phyloP scores from a whole-genome alignment of 1,139 yeast genomes.

The Waltiozyma sp. region DNA sequence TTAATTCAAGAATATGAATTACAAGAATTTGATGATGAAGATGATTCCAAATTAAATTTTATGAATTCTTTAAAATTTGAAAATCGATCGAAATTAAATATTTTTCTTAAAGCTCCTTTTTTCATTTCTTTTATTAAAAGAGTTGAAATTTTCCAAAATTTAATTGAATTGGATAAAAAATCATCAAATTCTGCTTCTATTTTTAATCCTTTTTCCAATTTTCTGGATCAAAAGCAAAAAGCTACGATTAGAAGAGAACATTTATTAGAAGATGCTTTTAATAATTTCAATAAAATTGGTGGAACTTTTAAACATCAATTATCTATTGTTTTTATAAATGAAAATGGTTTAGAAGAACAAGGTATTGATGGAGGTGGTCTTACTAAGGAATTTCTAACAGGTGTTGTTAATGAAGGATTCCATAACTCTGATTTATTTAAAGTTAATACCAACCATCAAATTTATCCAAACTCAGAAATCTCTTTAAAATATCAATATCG shows the following conservation, averaged over 20 bases:
- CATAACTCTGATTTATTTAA: slow-evolving; percentile 31
- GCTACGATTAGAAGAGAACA: slow-evolving; percentile 61
- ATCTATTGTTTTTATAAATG: slow-evolving; percentile 56
- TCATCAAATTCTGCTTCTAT: slow-evolving; percentile 6
- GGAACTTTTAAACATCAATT: slow-evolving; percentile 46
- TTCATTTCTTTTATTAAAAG: slow-evolving; percentile 67
- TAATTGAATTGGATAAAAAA: slow-evolving; percentile 43
- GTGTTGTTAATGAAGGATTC: slow-evolving; percentile 64
- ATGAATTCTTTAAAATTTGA: slow-evolving; percentile 6
- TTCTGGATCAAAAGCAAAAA: slow-evolving; percentile 19
- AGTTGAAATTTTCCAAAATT: slow-evolving; percentile 59
- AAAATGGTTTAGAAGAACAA: slow-evolving; percentile 51
- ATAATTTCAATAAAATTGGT: slow-evolving; percentile 37
- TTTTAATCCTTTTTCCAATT: slow-evolving; percentile 4
- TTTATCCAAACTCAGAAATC: slow-evolving; percentile 67
- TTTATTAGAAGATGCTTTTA: slow-evolving; percentile 65
- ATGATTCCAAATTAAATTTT: slow-evolving; percentile 3
- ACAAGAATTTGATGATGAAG: slow-evolving; percentile 4
- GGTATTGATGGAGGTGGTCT: slow-evolving; percentile 98
- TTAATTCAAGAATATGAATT: slow-evolving; percentile 13
- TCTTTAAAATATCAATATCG: slow-evolving; percentile 25
- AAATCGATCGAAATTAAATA: slow-evolving; percentile 26
- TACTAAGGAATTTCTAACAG: slow-evolving; percentile 80
- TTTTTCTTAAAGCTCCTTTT: slow-evolving; percentile 63
- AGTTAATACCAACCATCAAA: slow-evolving; percentile 43